Base-by-base conservation (phyloP, 2,329 filamentous ascomycete species). In the Exophiala aquamarina region DNA sequence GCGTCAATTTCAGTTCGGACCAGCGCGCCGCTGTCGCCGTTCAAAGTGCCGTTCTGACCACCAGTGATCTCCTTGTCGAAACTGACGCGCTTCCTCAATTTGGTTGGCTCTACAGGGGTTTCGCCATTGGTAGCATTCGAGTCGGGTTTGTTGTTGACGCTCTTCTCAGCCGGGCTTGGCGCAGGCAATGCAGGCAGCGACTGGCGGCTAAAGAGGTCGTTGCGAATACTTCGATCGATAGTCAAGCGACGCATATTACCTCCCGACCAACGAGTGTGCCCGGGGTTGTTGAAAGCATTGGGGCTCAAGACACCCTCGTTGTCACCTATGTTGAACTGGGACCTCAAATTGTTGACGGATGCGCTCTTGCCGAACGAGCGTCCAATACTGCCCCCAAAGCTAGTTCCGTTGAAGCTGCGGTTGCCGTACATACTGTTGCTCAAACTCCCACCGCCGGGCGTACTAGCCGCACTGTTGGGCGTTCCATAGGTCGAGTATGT, bases 401-500 rank as follows among this genome's bases (percentile, higher is more conserved):
- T 86, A n/a, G 82, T 76, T 43, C 76, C 77, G 20, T 55, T 56
- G 46, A 59, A 60, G 21, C 52, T 52, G 23, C 53, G 48, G 23
- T 53, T 58, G 17, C 69, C 67, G 40, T 60, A 65, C 40, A 67
- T 53, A 48, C 66, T 71, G 19, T 70, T 70, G 23, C 59, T 63
- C 34, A 67, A 52, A 44, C 65, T 63, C 44, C 63, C 64, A 32
- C 67, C 67, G 29, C 81, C 83, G 4, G 88, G 86, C 5, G 87
- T 86, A 65, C 84, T 89, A 34, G 80, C 74, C 29, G 74, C 77
- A 62, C 84, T 77, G 3, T 86, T 82, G 4, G 92, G 90, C 1
- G 87, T 91, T 35, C 89, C 89, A 60, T 95, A 95, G 2, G 85
- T 90, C 55, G 90, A 95, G 69, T 96, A 96, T 2, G 87, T 90